These are phyloP conservation scores for Malus fusca DNA, from an alignment of 306 rosid species.

Conservation along the genomic window DNA sequence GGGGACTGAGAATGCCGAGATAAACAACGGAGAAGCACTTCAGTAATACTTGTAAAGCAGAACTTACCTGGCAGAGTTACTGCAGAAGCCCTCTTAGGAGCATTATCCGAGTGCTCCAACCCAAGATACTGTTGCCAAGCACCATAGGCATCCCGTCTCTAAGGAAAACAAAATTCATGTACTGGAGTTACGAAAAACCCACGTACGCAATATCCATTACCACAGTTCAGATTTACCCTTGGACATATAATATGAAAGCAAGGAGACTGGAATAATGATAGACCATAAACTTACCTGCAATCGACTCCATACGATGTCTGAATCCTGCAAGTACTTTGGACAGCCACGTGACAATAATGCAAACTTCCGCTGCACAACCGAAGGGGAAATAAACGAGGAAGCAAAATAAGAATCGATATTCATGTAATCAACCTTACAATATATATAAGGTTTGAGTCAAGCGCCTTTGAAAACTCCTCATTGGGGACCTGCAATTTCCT, in stretches of 20 bases:
- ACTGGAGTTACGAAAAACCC: background rate
- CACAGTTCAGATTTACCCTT: too few relatives aligned
- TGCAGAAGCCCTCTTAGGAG: slow-evolving; percentile 64
- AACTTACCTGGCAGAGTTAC: slow-evolving; percentile 49
- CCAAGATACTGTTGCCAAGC: slow-evolving; percentile 97
- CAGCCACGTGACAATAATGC: slow-evolving; percentile 78
- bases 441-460: background rate
- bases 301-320: slow-evolving; percentile 56
- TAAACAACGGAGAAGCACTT: too few relatives aligned
- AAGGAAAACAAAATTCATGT: slow-evolving; percentile 4
- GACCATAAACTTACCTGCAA: slow-evolving; percentile 55
- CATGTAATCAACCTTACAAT: background rate
- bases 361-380: slow-evolving; percentile 72
- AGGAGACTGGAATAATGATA: too few relatives aligned
- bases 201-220: background rate
- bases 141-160: slow-evolving; percentile 82
- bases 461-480: slow-evolving; percentile 72
- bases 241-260: too few relatives aligned
- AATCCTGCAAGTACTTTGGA: slow-evolving; percentile 79
- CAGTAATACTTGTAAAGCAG: too few relatives aligned
- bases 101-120: slow-evolving; percentile 68
- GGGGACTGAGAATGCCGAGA: too few relatives aligned
- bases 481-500: slow-evolving; percentile 76
- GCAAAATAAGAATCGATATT: background rate
- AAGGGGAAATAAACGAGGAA: background rate